Evolutionary conservation across 1,139 yeast species (phyloP).

Genomic region (Geotrichum phurueaensis): DNA sequence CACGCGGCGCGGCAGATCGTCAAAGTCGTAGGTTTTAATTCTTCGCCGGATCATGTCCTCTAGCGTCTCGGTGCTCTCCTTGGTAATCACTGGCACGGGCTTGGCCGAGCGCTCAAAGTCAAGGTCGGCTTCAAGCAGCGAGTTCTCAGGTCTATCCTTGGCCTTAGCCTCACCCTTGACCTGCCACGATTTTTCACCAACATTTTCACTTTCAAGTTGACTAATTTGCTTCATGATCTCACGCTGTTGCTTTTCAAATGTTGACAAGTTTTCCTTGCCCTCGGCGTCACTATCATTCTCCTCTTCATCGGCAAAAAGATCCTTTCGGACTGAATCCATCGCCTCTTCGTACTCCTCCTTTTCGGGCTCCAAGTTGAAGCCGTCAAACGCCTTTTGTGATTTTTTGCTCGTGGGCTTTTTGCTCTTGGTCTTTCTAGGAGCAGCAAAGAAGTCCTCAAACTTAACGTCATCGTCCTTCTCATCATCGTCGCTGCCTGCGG

Average conservation of each 20-base stretch:
- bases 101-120: conserved; percentile 71
- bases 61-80: conserved; percentile 74
- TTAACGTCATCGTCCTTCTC: conserved; percentile 32
- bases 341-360: conserved; percentile 47
- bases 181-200: conserved; percentile 90
- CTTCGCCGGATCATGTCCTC: conserved; percentile 86
- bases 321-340: conserved; percentile 50
- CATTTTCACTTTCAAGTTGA: conserved; percentile 74
- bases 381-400: conserved; percentile 41
- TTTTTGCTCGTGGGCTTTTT: conserved; percentile 6
- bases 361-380: conserved; percentile 58
- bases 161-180: conserved; percentile 88
- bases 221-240: conserved; percentile 71
- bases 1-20: conserved; percentile 73
- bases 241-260: conserved; percentile 78
- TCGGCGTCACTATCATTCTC: conserved; percentile 34
- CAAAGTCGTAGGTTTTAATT: conserved; percentile 67
- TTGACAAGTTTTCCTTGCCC: conserved; percentile 47
- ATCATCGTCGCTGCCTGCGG: conserved; percentile 37
- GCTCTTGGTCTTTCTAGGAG: conserved; percentile 28
- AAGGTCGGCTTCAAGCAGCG: conserved; percentile 57
- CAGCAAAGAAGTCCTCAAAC: conserved; percentile 40
- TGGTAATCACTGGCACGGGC: conserved; percentile 89
- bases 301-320: conserved; percentile 47
- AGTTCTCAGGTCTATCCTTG: conserved; percentile 75